A percentile compares a stretch with the other conserved stretches of the same genome.
These are phyloP conservation scores for Cyanodermella asteris DNA, from an alignment of 2,329 filamentous ascomycete species.

Conservation along the genomic window DNA sequence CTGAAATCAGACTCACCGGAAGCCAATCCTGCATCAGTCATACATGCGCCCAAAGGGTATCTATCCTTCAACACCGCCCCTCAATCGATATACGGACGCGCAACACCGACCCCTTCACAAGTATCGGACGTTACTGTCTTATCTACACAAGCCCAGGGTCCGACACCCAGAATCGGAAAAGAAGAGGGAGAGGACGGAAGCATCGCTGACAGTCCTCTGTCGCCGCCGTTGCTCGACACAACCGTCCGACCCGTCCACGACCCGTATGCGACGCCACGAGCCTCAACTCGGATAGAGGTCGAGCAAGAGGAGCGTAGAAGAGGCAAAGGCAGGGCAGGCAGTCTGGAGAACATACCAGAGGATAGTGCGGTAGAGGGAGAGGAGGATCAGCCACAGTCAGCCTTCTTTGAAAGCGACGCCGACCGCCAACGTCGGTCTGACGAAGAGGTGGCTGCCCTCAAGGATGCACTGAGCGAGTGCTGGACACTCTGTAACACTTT, in stretches of 20 bases:
- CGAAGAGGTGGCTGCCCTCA: constrained; percentile 41
- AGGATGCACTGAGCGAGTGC: constrained; percentile 61
- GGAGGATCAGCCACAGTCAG: constrained; percentile 7
- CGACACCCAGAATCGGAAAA: constrained; percentile 1
- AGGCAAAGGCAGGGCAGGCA: constrained; percentile 33
- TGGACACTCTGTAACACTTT: constrained; percentile 89
- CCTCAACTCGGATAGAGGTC: constrained; percentile 61
- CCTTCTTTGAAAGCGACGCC: constrained; percentile 10
- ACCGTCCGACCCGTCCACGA: constrained; percentile 45
- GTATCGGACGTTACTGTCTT: constrained; percentile 15
- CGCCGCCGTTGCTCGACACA: constrained; percentile 54
- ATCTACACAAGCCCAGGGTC: constrained; percentile 15
- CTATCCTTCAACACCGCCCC: constrained; percentile 10
- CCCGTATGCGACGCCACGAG: constrained; percentile 53
- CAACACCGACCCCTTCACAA: constrained; percentile 12
- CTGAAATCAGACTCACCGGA: constrained; percentile 42
- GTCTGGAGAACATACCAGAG: constrained; percentile 37
- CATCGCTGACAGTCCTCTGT: constrained; percentile 21
- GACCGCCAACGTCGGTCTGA: constrained; percentile 27
- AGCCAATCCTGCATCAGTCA: constrained; percentile 58
- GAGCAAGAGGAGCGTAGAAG: constrained; percentile 24
- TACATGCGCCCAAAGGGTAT: constrained; percentile 73
- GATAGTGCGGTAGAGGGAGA: constrained; percentile 7
- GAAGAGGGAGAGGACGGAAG: constrained; percentile 4
- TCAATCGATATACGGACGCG: constrained; percentile 12